Evolutionary conservation across 805 yeast species (phyloP), one percentile per base, ranked within the genome.

Genomic region (Hanseniaspora lindneri): DNA sequence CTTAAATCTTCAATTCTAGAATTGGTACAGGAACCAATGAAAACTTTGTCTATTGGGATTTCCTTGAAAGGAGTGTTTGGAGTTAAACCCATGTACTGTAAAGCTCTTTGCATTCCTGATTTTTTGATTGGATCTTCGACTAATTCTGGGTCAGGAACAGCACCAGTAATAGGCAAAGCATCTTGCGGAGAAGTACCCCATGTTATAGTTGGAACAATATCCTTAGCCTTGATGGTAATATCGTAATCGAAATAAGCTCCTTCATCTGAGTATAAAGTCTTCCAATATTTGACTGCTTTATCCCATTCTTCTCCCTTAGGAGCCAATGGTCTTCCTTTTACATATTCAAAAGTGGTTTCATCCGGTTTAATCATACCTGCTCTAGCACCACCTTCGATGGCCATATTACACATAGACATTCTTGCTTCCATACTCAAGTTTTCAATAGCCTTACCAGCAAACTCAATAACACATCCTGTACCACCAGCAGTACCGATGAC

Each of bases 101-200:
- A 76, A 39, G 98, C 92, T 60, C 96, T 80, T 68, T 80, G 86
- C 79, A 92, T 83, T 60, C 94, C 92, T 13, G 82, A 70, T 59
- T 76, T 79, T 64, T 76, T 76, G 63, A 79, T 78, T 54, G 89
- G 84, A 62, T 83, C 92, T 29, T 71, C 64, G 24, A 76, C 74
- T 49, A 68, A 68, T n/a, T 78, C 63, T 53, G 98, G 98, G 63
- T 92, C 94, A 46, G 98, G 98, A 40, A 87, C 95, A 17, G 68
- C 60, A 32, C 84, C 95, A 14, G 94, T 81, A 59, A 92, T 88
- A 52, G 98, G 96, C 54, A 92, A 72, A 41, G 97, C 97, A 63
- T 92, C 98, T 69, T 92, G 97, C 28, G 98, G 98, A 59, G 97
- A 89, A 57, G 92, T 92, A 72, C 98, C 98, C 98, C 98, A 92